A percentile compares a stretch with the other conserved stretches of the same genome.
These are phyloP conservation scores for Zymoseptoria ardabiliae DNA, from an alignment of 2,329 filamentous ascomycete species.

Conservation along the genomic window DNA sequence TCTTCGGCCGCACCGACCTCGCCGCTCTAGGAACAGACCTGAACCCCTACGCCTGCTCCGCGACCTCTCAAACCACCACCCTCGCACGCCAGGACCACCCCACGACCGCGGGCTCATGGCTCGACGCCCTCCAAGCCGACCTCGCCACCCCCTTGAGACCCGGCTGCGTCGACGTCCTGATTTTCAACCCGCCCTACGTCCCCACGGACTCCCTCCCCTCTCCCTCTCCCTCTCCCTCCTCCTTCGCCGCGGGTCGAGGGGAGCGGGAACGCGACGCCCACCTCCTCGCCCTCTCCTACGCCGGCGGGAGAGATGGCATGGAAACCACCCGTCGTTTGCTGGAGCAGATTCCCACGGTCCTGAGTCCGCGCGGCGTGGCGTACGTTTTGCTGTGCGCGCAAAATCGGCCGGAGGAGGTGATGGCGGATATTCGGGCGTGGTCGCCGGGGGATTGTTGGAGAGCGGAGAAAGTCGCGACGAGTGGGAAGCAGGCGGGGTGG, in stretches of 20 bases:
- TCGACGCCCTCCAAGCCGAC: constrained; percentile 64
- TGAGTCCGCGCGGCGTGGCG: constrained; percentile 66
- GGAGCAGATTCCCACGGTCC: constrained; percentile 55
- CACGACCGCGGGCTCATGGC: constrained; percentile 41
- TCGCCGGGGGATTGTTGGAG: constrained; percentile 56
- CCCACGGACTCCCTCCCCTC: constrained; percentile 68
- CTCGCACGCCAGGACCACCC: constrained; percentile 36
- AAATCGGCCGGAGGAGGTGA: constrained; percentile 75
- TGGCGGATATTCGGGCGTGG: constrained; percentile 53
- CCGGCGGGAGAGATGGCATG: constrained; percentile 86
- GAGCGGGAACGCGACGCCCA: constrained; percentile 73
- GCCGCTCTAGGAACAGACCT: constrained; percentile 75
- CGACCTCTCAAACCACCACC: constrained; percentile 62
- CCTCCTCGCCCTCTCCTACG: constrained; percentile 78
- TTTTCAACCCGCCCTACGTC: constrained; percentile 98
- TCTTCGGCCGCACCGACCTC: constrained; percentile 66
- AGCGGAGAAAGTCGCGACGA: constrained; percentile 69
- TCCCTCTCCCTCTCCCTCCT: too few species aligned
- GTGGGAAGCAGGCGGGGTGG: constrained; percentile 85
- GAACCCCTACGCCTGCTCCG: constrained; percentile 73
- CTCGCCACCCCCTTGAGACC: constrained; percentile 55
- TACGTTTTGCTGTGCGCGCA: constrained; percentile 87
- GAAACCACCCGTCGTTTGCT: constrained; percentile 80
- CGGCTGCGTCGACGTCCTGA: constrained; percentile 65
- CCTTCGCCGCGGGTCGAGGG: constrained; percentile 3